phyloP scores from a whole-genome alignment of 768 basidiomycete genomes.

The Panaeolus papilionaceus region DNA sequence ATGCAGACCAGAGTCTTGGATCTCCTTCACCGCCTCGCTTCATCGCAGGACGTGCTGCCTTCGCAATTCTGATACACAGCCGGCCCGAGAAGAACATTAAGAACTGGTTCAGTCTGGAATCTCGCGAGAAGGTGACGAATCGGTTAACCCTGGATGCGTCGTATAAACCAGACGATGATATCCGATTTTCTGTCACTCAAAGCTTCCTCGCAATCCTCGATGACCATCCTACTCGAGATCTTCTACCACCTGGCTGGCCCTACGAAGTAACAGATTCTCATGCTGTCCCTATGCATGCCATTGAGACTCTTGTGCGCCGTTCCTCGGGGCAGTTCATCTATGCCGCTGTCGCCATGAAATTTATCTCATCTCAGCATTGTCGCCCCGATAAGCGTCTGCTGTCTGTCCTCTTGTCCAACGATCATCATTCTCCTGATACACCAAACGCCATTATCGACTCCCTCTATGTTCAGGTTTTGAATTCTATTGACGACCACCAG shows the following conservation, averaged over 20 bases:
- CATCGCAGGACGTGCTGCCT: neutral
- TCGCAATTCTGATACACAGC: neutral
- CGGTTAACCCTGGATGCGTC: neutral
- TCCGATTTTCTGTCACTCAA: neutral
- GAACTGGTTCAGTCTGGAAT: neutral
- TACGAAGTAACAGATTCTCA: neutral
- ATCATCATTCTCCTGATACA: too few species aligned
- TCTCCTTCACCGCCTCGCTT: neutral
- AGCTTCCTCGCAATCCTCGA: neutral
- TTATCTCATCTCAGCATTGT: too few species aligned
- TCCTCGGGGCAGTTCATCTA: too few species aligned
- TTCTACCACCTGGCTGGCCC: neutral
- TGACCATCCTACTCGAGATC: neutral
- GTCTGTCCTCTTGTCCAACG: too few species aligned
- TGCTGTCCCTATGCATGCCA: too few species aligned
- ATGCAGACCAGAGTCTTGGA: neutral
- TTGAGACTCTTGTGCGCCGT: too few species aligned
- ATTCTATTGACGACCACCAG: too few species aligned
- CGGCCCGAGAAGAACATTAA: neutral
- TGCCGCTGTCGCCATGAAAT: too few species aligned
- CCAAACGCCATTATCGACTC: too few species aligned
- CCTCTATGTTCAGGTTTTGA: too few species aligned
- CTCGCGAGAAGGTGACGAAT: neutral
- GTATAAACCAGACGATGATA: neutral
- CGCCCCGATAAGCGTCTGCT: too few species aligned